These are phyloP conservation scores for Phytophthora pisi DNA, from an alignment of 352 stramenopile genomes.

Conservation along the genomic window DNA sequence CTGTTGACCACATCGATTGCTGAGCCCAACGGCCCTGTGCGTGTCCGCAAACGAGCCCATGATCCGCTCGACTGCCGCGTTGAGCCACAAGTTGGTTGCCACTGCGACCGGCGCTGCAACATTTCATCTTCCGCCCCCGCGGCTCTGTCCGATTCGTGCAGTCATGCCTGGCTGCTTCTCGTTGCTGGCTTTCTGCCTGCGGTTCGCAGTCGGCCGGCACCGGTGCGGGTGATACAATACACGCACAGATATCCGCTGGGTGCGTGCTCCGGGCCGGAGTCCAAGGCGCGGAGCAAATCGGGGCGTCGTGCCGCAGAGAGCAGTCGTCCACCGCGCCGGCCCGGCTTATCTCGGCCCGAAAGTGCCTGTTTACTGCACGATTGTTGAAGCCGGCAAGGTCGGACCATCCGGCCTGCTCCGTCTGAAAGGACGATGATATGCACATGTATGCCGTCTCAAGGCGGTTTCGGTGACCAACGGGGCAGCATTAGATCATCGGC, in stretches of 20 bases:
- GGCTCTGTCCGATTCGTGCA: constrained; percentile 32
- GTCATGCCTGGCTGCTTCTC: constrained; percentile 23
- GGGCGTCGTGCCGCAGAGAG: constrained; percentile 28
- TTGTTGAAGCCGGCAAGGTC: constrained; percentile 28
- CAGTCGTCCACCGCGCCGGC: constrained; percentile 11
- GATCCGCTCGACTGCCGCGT: background rate
- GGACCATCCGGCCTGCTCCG: constrained; percentile 21
- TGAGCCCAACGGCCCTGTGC: constrained; percentile 20
- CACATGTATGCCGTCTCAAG: background rate
- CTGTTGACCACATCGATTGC: constrained; percentile 24
- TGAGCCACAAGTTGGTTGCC: constrained; percentile 26
- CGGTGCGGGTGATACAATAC: constrained; percentile 7
- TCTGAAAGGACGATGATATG: constrained; percentile 2
- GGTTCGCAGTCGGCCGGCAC: background rate
- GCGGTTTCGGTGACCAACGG: background rate
- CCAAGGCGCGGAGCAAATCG: constrained; percentile 24
- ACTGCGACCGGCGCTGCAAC: constrained; percentile 31
- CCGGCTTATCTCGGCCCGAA: constrained; percentile 9
- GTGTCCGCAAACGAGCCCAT: constrained; percentile 14
- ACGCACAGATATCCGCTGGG: background rate
- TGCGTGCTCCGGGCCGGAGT: constrained; percentile 7
- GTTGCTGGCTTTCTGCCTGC: constrained; percentile 30
- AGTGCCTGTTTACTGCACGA: constrained; percentile 13
- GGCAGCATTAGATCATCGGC: background rate
- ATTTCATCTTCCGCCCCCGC: constrained; percentile 39